These are phyloP conservation scores for Solanum microdontum DNA, from an alignment of 257 asterid species.

Conservation along the genomic window DNA sequence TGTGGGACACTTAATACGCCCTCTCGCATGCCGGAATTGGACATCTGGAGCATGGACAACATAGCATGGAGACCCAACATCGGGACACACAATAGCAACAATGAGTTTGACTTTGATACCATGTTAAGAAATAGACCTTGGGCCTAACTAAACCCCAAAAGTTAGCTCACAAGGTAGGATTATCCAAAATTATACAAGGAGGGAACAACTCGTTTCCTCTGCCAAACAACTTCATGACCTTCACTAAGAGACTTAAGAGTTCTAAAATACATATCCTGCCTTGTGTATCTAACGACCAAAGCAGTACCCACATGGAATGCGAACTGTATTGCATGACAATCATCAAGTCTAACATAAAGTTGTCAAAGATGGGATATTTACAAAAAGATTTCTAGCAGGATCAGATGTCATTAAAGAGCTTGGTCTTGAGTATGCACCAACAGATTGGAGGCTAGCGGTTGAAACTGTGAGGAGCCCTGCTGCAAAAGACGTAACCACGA, in stretches of 20 bases:
- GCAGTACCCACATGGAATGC: neutral
- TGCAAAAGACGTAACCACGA: slow-evolving; percentile 51
- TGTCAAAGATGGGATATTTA: slow-evolving; percentile 24
- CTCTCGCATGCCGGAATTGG: neutral
- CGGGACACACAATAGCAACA: neutral
- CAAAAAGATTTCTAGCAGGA: slow-evolving; percentile 76
- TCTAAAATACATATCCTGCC: neutral
- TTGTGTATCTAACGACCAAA: neutral
- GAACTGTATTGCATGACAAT: neutral
- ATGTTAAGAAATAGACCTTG: neutral
- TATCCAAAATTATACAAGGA: neutral
- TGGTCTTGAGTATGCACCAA: slow-evolving; percentile 56
- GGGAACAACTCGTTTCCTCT: neutral
- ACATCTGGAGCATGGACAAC: neutral
- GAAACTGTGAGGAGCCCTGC: slow-evolving; percentile 74
- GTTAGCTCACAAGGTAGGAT: neutral
- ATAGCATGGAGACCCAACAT: neutral
- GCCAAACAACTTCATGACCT: neutral
- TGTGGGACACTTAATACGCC: neutral
- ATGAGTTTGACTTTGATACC: neutral
- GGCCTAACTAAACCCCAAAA: neutral
- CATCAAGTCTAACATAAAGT: neutral
- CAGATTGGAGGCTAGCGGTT: slow-evolving; percentile 60
- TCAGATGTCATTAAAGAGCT: slow-evolving; percentile 39
- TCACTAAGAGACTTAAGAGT: neutral